These are phyloP conservation scores for Pythium rishiriense DNA, from an alignment of 352 stramenopile genomes.

Conservation along the genomic window DNA sequence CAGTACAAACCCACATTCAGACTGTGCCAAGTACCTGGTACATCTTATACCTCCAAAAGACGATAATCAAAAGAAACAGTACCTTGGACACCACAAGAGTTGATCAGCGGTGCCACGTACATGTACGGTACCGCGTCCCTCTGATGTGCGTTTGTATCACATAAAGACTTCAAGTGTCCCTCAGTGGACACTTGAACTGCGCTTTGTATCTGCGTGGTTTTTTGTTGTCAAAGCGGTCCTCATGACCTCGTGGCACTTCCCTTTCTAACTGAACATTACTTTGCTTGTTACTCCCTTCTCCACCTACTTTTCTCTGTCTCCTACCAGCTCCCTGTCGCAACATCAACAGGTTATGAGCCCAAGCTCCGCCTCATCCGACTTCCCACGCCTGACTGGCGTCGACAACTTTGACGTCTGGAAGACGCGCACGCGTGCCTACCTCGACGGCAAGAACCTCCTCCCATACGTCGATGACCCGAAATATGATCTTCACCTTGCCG, in stretches of 20 bases:
- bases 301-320: background rate
- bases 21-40: background rate
- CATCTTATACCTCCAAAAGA: background rate
- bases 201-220: background rate
- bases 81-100: background rate
- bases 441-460: conserved; percentile 14
- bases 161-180: conserved; percentile 1
- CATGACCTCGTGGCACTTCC: background rate
- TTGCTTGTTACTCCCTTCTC: background rate
- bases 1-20: no score
- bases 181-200: background rate
- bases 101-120: background rate
- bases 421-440: background rate
- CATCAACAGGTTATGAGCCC: conserved; percentile 14
- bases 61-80: conserved; percentile 1
- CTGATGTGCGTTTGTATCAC: background rate
- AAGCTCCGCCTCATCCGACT: conserved; percentile 15
- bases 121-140: background rate
- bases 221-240: background rate
- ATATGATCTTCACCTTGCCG: background rate
- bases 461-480: background rate
- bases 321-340: background rate
- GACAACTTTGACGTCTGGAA: conserved; percentile 19
- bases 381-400: conserved; percentile 11
- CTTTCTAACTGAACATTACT: background rate